Conservation (phyloP, 352 stramenopile species). For the Pythium rishiriense region DNA sequence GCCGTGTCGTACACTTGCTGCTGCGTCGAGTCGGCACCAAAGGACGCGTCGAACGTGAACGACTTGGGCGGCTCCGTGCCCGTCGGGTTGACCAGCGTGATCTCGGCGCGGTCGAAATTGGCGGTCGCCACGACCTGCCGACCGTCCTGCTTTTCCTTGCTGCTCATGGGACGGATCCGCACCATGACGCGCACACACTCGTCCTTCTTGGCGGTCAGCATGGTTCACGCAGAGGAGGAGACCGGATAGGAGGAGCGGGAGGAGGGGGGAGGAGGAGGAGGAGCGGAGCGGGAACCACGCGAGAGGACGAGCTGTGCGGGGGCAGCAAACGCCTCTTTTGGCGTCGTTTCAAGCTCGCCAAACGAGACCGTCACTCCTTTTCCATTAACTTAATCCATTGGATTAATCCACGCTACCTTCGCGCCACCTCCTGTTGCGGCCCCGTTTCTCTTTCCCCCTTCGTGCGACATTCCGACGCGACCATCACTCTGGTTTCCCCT, state of each 20-base stretch:
- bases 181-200: constrained; percentile 97
- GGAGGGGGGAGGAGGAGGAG: not conserved
- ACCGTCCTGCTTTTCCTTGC: constrained; percentile 94
- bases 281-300: not conserved
- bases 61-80: constrained; percentile 88
- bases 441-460: constrained; percentile 1
- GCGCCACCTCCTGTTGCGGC: constrained; percentile 8
- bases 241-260: not conserved
- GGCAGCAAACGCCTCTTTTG: not conserved
- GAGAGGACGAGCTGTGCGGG: not conserved
- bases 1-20: constrained; percentile 93
- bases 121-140: constrained; percentile 78
- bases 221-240: not conserved
- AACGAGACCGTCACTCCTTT: not conserved
- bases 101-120: constrained; percentile 89
- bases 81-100: constrained; percentile 88
- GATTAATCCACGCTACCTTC: constrained; percentile 11
- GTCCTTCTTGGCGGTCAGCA: constrained; percentile 55
- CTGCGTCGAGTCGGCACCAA: constrained; percentile 92
- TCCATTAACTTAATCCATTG: not conserved
- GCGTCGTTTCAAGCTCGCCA: constrained; percentile 8
- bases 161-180: constrained; percentile 94
- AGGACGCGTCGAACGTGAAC: constrained; percentile 98
- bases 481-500: constrained; percentile 22
- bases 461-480: constrained; percentile 20